Evolutionary conservation across 2,329 filamentous ascomycete species (phyloP), one percentile per base, ranked within the genome.

Genomic region (Cercospora canescens): DNA sequence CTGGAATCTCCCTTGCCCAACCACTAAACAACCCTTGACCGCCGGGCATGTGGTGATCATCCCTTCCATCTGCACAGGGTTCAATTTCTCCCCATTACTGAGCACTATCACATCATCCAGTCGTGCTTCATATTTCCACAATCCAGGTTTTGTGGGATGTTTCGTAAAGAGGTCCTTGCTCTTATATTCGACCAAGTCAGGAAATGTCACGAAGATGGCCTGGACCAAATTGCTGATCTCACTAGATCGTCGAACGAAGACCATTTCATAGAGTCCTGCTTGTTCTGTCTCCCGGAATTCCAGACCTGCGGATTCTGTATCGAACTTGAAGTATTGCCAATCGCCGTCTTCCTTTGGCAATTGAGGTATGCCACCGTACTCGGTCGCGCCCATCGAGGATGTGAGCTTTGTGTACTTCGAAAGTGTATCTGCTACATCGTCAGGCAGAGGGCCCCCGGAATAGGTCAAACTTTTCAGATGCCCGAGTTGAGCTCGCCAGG

Each of bases 11-110:
- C 59, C 67, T 21, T 64, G 62, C 14, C 69, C 85, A 35, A 86
- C 66, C 3, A 86, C 75, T 3, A 86, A 69, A 0, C 79, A 81
- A 0, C 84, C 76, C 69, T 86, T 81, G 68, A 86, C 83, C 2
- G 71, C 75, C 48, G 80, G 77, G 16, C 77, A 78, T 52, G 84
- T 81, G 7, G 48, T 65, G 4, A 67, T 58, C 12, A 50, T n/a
- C 9, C 63, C 55, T 60, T 69, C 68, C 37, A 62, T 81, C 2
- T 76, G 78, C 2, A 81, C 72, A 0, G 82, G 81, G 66, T 86
- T 86, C 37, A 82, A 76, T 65, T 84, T 84, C 55, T 81, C 77
- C 1, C 81, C 81, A 65, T 80, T 82, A 32, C 75, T 78, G 14
- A 83, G 71, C 0, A 83, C 77, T 24, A 84, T 76, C 1, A 82